Evolutionary conservation across 164 flowering plant genomes (phyloP).

Genomic region (Aristolochia contorta): DNA sequence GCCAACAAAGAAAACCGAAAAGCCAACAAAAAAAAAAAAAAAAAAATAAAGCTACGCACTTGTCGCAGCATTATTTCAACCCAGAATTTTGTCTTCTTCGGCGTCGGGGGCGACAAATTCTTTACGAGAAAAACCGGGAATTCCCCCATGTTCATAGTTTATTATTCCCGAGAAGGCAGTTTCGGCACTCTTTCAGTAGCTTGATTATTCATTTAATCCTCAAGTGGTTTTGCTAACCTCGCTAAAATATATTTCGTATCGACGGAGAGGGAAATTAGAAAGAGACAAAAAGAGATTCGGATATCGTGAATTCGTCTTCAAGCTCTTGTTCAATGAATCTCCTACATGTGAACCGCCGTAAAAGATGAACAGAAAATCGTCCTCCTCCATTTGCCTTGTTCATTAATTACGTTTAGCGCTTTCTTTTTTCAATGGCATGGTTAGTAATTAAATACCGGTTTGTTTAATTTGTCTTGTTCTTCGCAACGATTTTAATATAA

Average conservation of each 20-base stretch:
- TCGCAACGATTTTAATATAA: too few species aligned
- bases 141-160: not conserved
- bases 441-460: too few species aligned
- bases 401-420: too few species aligned
- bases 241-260: too few species aligned
- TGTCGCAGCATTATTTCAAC: not conserved
- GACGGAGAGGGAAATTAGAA: not conserved
- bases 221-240: not conserved
- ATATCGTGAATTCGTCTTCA: not conserved
- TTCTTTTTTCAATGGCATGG: too few species aligned
- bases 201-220: not conserved
- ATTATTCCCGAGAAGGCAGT: not conserved
- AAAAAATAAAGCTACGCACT: too few species aligned
- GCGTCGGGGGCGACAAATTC: not conserved
- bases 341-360: not conserved
- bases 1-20: not conserved
- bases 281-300: constrained; percentile 2
- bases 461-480: too few species aligned
- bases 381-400: too few species aligned
- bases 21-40: not conserved
- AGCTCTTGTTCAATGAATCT: constrained; percentile 4
- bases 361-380: not conserved
- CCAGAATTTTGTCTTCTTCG: not conserved
- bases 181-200: not conserved
- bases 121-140: not conserved